A percentile compares a stretch with the other conserved stretches of the same genome.
Evolutionary conservation across 176 grass and related monocot genomes (phyloP).

Genomic region (Panicum miliaceum): DNA sequence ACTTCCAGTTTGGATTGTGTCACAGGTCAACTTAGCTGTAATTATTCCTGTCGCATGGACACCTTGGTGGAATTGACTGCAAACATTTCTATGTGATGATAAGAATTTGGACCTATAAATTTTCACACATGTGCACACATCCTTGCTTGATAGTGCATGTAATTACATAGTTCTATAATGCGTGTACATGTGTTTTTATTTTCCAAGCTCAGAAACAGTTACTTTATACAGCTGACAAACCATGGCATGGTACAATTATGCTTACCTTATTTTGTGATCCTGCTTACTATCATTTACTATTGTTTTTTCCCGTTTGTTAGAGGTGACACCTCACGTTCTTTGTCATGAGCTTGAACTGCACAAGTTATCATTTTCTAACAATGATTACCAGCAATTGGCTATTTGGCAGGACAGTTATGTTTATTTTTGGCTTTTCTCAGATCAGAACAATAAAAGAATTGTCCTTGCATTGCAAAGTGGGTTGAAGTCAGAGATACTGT

Average conservation of each 20-base stretch:
- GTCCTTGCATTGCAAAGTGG: conserved; percentile 98
- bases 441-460: conserved; percentile 98
- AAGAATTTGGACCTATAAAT: not conserved
- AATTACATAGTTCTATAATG: not conserved
- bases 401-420: conserved; percentile 15
- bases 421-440: conserved; percentile 61
- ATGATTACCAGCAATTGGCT: conserved; percentile 1
- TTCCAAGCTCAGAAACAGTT: not conserved
- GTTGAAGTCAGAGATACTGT: conserved; percentile 92
- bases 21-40: not conserved
- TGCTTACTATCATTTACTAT: not conserved
- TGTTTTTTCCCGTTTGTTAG: not conserved
- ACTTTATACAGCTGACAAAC: not conserved
- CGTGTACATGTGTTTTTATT: not conserved
- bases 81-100: not conserved
- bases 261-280: not conserved
- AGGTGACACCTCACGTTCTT: conserved; percentile 22
- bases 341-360: conserved; percentile 26
- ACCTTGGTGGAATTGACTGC: not conserved
- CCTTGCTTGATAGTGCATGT: conserved; percentile 21
- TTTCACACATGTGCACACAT: not conserved
- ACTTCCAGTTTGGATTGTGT: conserved; percentile 22
- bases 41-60: conserved; percentile 22
- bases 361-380: conserved; percentile 15
- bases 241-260: not conserved